Evolutionary conservation across 2,329 filamentous ascomycete species (phyloP), one percentile per base, ranked within the genome.

Genomic region (Calonectria naviculata): DNA sequence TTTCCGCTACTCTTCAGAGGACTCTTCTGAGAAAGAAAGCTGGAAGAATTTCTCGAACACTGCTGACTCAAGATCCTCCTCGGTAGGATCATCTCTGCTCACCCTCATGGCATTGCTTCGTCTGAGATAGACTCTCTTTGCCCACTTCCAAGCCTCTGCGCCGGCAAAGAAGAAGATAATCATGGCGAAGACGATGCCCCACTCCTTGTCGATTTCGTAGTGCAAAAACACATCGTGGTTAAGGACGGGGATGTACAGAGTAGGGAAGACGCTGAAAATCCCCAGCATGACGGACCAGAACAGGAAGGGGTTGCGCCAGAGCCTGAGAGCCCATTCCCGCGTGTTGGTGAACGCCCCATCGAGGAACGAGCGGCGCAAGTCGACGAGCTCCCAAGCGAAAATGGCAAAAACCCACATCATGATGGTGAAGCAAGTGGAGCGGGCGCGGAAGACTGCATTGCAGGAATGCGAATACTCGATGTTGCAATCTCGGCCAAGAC

Each of bases 331-430:
- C 90, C 90, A 93, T 47, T 70, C 85, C 74, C 86, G 75, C 88
- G 87, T 68, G 82, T 82, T 74, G 87, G 87, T 41, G 87, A 82
- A 84, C 74, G 88, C 90, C 62, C 88, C 87, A 75, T 88, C 85
- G 85, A 93, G 93, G 82, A 93, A 90, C 13, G 89, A 91, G n/a
- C 90, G 88, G 28, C 91, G 89, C 78, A 90, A 86, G 76, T 93
- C 87, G 69, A 92, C 87, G 82, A 93, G 90, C 77, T 93, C 91
- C 92, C 92, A 93, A 0, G 91, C 91, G 36, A 93, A 87, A 83
- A 93, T 89, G 24, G 93, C 85, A 8, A 91, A 91, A 70, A 90
- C 90, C 91, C 91, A 93, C 5, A 91, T 93, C 76, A 93, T 86
- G 74, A 87, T 90, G 10, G 90, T 90, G 78, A 93, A 93, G 65